A percentile compares a stretch with the other conserved stretches of the same genome.
Conservation (phyloP, 805 yeast species). For the Candida dendrica region DNA sequence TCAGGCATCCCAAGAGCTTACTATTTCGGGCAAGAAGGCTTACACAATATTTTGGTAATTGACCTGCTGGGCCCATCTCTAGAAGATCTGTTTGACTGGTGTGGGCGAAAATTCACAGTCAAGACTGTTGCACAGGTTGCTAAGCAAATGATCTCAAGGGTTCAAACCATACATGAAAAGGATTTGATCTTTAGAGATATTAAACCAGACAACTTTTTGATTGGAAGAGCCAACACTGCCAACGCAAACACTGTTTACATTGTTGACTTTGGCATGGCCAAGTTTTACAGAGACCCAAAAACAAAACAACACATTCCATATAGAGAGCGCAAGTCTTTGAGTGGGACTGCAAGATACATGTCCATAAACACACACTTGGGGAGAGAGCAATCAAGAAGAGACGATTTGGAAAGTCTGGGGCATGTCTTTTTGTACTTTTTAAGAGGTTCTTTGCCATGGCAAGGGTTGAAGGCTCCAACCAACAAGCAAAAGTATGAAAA, state of each 20-base stretch:
- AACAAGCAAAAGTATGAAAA: slow-evolving; percentile 78
- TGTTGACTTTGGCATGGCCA: slow-evolving; percentile 85
- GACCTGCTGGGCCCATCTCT: slow-evolving; percentile 75
- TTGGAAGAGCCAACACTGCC: slow-evolving; percentile 52
- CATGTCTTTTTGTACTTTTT: slow-evolving; percentile 76
- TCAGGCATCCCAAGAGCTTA: slow-evolving; percentile 76
- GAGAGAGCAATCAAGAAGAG: slow-evolving; percentile 76
- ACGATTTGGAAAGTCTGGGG: slow-evolving; percentile 74
- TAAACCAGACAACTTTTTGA: slow-evolving; percentile 76
- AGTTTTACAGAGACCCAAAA: slow-evolving; percentile 73
- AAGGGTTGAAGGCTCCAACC: slow-evolving; percentile 81
- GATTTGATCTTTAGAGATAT: slow-evolving; percentile 76
- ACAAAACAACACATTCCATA: slow-evolving; percentile 79
- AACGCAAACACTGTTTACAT: slow-evolving; percentile 64
- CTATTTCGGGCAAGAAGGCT: slow-evolving; percentile 81
- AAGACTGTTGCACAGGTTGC: slow-evolving; percentile 72
- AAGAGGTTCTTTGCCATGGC: slow-evolving; percentile 82
- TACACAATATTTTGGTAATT: slow-evolving; percentile 69
- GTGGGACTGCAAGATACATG: slow-evolving; percentile 86
- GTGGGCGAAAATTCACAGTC: slow-evolving; percentile 66
- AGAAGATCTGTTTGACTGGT: slow-evolving; percentile 84
- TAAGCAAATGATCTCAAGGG: slow-evolving; percentile 67
- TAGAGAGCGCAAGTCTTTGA: slow-evolving; percentile 69
- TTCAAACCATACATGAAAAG: slow-evolving; percentile 68
- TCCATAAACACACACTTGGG: slow-evolving; percentile 85